Evolutionary conservation across 441 rosid genomes (phyloP).

Genomic region (Pelargonium myrrhifolium): DNA sequence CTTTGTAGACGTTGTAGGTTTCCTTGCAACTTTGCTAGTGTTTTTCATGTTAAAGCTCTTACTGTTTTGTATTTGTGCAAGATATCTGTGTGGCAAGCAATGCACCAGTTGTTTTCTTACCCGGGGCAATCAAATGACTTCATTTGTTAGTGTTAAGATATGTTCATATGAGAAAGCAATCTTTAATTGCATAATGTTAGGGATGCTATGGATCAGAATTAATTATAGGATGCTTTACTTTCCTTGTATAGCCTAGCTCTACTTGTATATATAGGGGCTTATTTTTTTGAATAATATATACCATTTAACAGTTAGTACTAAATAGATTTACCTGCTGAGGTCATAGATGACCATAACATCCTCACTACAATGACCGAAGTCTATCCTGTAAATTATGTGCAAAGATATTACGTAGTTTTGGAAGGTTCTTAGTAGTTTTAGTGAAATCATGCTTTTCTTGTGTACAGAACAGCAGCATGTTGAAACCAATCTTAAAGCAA

Average conservation of each 20-base stretch:
- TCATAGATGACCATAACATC: neutral
- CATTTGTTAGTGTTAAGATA: neutral
- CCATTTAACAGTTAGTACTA: neutral
- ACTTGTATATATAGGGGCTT: too few relatives aligned
- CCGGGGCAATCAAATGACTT: neutral
- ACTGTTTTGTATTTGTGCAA: neutral
- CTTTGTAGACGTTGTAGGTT: neutral
- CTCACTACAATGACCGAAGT: neutral
- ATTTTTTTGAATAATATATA: too few relatives aligned
- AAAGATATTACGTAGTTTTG: neutral
- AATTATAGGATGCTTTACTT: too few relatives aligned
- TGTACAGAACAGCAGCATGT: conserved; percentile 74
- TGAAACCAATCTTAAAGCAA: conserved; percentile 65
- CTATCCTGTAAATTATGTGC: neutral
- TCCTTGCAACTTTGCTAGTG: neutral
- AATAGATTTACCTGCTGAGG: neutral
- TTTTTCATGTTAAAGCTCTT: neutral
- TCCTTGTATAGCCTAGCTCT: too few relatives aligned
- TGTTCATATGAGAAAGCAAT: too few relatives aligned
- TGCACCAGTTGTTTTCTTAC: neutral
- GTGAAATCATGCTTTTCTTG: conserved; percentile 12
- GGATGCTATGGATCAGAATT: too few relatives aligned
- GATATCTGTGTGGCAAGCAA: neutral
- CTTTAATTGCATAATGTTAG: too few relatives aligned
- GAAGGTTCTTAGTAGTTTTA: neutral